Conservation (phyloP, 1,139 yeast species). For the Zygosaccharomyces pseudobailii region DNA sequence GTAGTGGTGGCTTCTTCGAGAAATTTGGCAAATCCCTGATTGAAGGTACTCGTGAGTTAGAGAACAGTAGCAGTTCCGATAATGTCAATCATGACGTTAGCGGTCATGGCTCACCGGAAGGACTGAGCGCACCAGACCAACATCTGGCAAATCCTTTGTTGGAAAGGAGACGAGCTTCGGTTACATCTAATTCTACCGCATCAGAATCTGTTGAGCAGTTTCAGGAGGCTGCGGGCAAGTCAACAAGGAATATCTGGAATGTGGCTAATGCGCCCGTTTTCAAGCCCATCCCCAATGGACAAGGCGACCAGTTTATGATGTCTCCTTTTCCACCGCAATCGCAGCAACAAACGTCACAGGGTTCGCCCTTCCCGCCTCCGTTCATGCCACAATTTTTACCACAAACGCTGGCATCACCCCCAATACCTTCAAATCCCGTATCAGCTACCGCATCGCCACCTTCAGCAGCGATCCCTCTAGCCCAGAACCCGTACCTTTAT, state of each 20-base stretch:
- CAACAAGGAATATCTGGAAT: slow-evolving; percentile 26
- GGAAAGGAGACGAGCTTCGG: slow-evolving; percentile 7
- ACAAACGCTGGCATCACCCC: slow-evolving; percentile 7
- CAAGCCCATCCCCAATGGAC: slow-evolving; percentile 15
- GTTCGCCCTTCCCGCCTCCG: slow-evolving; percentile 3
- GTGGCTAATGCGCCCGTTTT: slow-evolving; percentile 27
- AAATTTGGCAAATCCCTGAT: slow-evolving; percentile 33
- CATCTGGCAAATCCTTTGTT: not conserved
- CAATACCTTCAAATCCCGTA: not conserved
- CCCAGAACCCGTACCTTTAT: slow-evolving; percentile 9
- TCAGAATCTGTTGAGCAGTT: not conserved
- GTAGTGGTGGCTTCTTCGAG: slow-evolving; percentile 31
- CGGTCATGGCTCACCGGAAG: not conserved
- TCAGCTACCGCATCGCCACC: slow-evolving; percentile 4
- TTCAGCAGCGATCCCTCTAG: not conserved
- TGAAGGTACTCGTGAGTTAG: slow-evolving; percentile 35
- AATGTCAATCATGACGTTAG: not conserved
- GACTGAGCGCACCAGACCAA: not conserved
- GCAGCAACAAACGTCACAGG: slow-evolving; percentile 1
- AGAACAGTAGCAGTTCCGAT: slow-evolving; percentile 8
- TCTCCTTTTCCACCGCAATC: not conserved
- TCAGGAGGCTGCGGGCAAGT: not conserved
- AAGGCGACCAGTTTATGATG: not conserved
- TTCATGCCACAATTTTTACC: slow-evolving; percentile 7
- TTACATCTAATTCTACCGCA: slow-evolving; percentile 9